A percentile compares a stretch with the other conserved stretches of the same genome.
These are phyloP conservation scores for Chloris gayana DNA, from an alignment of 176 grass and related monocot genomes.

Conservation along the genomic window DNA sequence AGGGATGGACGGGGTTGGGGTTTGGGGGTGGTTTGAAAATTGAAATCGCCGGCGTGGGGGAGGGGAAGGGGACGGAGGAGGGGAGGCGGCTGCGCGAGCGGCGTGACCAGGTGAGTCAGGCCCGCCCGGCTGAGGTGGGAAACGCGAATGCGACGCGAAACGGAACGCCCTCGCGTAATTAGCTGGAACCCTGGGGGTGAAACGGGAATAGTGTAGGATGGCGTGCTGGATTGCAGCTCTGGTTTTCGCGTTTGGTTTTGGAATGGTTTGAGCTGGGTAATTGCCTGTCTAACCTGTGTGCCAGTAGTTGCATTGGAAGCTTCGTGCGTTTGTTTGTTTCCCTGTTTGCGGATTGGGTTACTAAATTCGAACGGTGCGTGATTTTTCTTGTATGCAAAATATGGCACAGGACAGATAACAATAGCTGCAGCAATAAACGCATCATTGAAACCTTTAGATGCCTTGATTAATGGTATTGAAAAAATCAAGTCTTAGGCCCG, in stretches of 20 bases:
- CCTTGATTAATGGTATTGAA: not conserved
- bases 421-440: not conserved
- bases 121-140: not conserved
- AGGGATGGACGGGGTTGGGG: not conserved
- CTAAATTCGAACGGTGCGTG: not conserved
- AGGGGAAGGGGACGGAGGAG: not conserved
- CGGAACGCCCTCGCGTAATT: not conserved
- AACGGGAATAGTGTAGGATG: not conserved
- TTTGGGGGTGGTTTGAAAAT: conserved; percentile 54
- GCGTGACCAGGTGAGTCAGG: not conserved
- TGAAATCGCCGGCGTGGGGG: conserved; percentile 36
- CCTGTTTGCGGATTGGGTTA: not conserved
- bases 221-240: not conserved
- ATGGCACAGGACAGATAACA: not conserved
- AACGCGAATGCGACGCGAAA: conserved; percentile 6
- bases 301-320: not conserved
- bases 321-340: not conserved
- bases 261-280: not conserved
- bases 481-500: no score
- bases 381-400: not conserved
- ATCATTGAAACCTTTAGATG: not conserved
- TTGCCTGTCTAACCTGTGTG: not conserved
- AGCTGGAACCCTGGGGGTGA: not conserved
- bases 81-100: not conserved
- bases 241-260: conserved; percentile 3